Evolutionary conservation across 2,329 filamentous ascomycete genomes (phyloP).

Genomic region (Xylariaceae sp.): DNA sequence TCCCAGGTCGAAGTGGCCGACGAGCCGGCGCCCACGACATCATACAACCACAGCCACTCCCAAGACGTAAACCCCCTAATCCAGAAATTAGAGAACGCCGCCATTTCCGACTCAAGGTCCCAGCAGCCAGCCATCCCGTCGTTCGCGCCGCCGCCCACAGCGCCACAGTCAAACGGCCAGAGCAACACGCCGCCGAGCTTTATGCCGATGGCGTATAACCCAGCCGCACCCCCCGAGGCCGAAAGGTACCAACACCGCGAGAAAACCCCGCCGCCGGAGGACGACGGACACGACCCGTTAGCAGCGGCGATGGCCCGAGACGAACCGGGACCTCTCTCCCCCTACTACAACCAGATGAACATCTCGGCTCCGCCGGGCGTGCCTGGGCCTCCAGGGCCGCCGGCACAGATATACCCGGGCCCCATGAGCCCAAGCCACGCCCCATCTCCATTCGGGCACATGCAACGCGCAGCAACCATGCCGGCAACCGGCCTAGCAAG

Average conservation of each 20-base stretch:
- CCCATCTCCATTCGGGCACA: conserved; percentile 40
- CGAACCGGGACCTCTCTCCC: conserved; percentile 49
- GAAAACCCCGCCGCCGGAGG: conserved; percentile 71
- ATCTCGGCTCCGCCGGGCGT: conserved; percentile 39
- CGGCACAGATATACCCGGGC: conserved; percentile 20
- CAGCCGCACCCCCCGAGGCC: conserved; percentile 70
- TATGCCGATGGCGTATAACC: conserved; percentile 70
- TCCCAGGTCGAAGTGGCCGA: conserved; percentile 60
- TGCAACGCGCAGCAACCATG: conserved; percentile 49
- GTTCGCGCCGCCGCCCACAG: conserved; percentile 42
- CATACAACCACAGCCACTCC: conserved; percentile 33
- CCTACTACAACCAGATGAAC: conserved; percentile 44
- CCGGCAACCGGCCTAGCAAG: conserved; percentile 43
- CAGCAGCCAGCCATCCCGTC: conserved; percentile 30
- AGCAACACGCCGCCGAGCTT: conserved; percentile 43
- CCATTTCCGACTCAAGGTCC: conserved; percentile 56
- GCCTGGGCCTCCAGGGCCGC: conserved; percentile 40
- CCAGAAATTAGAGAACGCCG: conserved; percentile 67
- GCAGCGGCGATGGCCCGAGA: conserved; percentile 56
- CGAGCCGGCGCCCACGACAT: conserved; percentile 52
- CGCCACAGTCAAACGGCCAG: conserved; percentile 29
- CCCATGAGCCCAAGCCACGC: conserved; percentile 38
- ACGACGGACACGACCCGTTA: conserved; percentile 57
- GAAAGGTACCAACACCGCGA: conserved; percentile 69
- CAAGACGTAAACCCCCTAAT: conserved; percentile 63